A percentile compares a stretch with the other conserved stretches of the same genome.
phyloP scores from a whole-genome alignment of 805 yeast species.

The Tetrapisispora pingtungensis region DNA sequence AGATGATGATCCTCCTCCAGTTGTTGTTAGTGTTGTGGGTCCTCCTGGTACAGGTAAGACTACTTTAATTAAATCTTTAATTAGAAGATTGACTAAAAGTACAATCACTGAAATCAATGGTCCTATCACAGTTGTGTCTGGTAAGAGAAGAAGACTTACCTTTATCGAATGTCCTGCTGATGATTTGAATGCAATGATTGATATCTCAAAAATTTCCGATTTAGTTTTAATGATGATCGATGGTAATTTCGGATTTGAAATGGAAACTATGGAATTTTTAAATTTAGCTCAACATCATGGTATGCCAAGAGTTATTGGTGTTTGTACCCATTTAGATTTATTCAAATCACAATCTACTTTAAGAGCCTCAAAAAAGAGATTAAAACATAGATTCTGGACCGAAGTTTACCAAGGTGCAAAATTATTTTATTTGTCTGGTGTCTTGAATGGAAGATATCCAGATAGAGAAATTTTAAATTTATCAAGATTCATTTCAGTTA shows the following conservation, averaged over 20 bases:
- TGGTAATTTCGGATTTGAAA: constrained; percentile 96
- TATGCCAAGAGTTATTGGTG: constrained; percentile 94
- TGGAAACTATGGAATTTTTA: constrained; percentile 98
- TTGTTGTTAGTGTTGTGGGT: constrained; percentile 92
- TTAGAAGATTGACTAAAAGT: constrained; percentile 80
- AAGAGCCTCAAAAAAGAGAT: constrained; percentile 81
- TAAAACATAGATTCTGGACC: constrained; percentile 95
- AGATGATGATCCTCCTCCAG: constrained; percentile 95
- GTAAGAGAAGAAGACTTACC: constrained; percentile 85
- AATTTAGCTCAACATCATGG: constrained; percentile 97
- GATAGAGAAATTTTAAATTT: constrained; percentile 90
- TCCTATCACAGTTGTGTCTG: constrained; percentile 93
- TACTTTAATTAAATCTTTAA: constrained; percentile 80
- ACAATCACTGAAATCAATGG: constrained; percentile 82
- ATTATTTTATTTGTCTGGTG: constrained; percentile 87
- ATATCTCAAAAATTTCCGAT: constrained; percentile 92
- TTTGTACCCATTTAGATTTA: constrained; percentile 89
- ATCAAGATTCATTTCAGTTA: constrained; percentile 85
- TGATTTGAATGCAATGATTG: constrained; percentile 92
- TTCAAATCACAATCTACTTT: constrained; percentile 84
- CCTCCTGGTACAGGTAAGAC: constrained; percentile 99
- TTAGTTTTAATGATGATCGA: constrained; percentile 81
- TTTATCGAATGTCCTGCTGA: constrained; percentile 81
- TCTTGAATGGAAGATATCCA: constrained; percentile 93
- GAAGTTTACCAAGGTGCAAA: constrained; percentile 98